Evolutionary conservation across 179 eudicot species (phyloP).

Genomic region (Spinacia oleracea): DNA sequence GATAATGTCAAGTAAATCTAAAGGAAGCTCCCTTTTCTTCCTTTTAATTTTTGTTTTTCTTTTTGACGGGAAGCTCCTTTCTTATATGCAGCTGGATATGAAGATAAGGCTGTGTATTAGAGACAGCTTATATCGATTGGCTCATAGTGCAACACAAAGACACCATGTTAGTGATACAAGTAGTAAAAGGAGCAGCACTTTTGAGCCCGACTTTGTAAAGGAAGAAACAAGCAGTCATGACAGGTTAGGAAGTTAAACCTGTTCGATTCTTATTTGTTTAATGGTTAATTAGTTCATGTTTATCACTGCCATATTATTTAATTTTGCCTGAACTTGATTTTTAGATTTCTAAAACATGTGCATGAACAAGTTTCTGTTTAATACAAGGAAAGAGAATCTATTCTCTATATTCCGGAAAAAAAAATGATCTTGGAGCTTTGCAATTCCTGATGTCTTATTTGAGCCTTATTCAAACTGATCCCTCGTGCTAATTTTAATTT

Average conservation of each 20-base stretch:
- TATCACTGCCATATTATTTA: background rate
- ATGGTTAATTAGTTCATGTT: slow-evolving; percentile 1
- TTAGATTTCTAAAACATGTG: no score
- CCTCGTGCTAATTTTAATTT: no score
- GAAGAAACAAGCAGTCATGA: slow-evolving; percentile 43
- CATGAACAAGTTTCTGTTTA: no score
- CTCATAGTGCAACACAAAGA: slow-evolving; percentile 69
- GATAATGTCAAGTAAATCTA: background rate
- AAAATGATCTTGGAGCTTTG: no score
- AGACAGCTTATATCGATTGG: slow-evolving; percentile 81
- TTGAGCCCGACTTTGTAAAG: slow-evolving; percentile 31
- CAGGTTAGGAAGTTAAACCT: slow-evolving; percentile 47
- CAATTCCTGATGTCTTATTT: no score
- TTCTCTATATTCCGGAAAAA: no score
- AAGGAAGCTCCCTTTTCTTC: background rate
- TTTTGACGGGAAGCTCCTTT: background rate
- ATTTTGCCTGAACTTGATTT: background rate
- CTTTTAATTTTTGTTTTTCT: no score
- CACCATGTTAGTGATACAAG: slow-evolving; percentile 47
- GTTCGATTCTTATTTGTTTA: slow-evolving; percentile 5
- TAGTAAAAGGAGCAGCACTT: slow-evolving; percentile 37
- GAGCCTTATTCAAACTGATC: no score
- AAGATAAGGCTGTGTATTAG: slow-evolving; percentile 61
- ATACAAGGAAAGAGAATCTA: no score
- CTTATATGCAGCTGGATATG: slow-evolving; percentile 63